Evolutionary conservation across 176 grass and related monocot species (phyloP), one percentile per base, ranked within the genome.

Genomic region (Eragrostis curvula): DNA sequence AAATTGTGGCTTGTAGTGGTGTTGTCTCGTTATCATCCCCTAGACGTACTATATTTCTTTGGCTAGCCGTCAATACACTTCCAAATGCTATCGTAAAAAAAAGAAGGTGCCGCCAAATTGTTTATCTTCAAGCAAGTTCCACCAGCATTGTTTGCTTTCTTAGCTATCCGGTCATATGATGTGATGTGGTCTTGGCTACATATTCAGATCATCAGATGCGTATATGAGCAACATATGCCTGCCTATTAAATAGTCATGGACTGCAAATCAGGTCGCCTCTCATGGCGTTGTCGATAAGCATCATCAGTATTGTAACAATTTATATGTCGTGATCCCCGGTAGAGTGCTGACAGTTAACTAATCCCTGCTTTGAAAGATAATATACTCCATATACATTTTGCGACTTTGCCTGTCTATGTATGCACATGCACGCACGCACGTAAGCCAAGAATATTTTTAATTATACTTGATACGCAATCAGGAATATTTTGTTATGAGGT

Each of bases 381-480:
- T 32, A 45, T 13, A 25, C 27, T 28, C n/a, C n/a, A 36, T 7
- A 15, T 63, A 20, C 20, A 47, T 25, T 30, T 48, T 29, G 75
- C 7, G 43, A 60, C 63, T 84, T 76, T 68, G 40, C 24, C 60
- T 72, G 45, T 74, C 7, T 29, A n/a, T 39, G 47, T 58, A 45
- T 39, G 49, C 73, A 77, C 63, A 84, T 58, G 72, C 63, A 76
- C 28, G 15, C 72, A 58, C 49, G n/a, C 48, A 43, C 3, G 18
- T 53, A 46, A 53, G 9, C 13, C n/a, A 12, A 60, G 3, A 27
- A 28, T 61, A 45, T 62, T 64, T 64, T 36, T 36, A 36, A 36
- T 36, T 36, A 36, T 36, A 36, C 32, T 36, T 32, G 15, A 58
- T 59, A 43, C 45, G 41, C 18, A 18, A 53, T 27, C 17, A 59